Evolutionary conservation across 2,329 filamentous ascomycete genomes (phyloP).

Genomic region (Trichoderma guizhouense): DNA sequence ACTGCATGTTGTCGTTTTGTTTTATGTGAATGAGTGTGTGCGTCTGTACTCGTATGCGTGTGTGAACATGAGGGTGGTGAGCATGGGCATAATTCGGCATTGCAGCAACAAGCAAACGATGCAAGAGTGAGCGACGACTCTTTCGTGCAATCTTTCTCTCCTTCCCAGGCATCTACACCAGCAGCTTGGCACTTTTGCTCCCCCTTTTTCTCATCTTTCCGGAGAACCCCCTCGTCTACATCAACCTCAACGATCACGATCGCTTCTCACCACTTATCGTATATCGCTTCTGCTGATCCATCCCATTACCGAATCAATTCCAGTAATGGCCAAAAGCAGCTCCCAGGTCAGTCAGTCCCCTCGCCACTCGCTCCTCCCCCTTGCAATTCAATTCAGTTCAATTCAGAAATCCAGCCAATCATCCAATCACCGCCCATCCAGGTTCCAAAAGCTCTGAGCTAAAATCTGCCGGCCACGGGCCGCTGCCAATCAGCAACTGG

Average conservation of each 20-base stretch:
- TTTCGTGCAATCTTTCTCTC: not conserved
- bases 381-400: not conserved
- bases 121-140: not conserved
- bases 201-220: not conserved
- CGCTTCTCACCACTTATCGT: not conserved
- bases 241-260: not conserved
- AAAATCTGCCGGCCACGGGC: conserved; percentile 18
- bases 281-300: not conserved
- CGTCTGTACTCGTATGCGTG: not conserved
- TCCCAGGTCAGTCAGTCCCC: not conserved
- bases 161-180: not conserved
- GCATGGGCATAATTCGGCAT: not conserved
- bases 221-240: not conserved
- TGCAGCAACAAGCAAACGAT: not conserved
- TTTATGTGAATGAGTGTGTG: not conserved
- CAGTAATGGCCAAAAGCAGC: not conserved
- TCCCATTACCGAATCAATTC: conserved; percentile 18
- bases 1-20: not conserved
- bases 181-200: not conserved
- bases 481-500: conserved; percentile 19
- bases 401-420: not conserved
- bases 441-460: conserved; percentile 2
- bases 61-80: not conserved
- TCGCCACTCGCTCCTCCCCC: not conserved
- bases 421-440: not conserved